Evolutionary conservation across 2,329 filamentous ascomycete genomes (phyloP).

Genomic region (Hymenoscyphus repandus): DNA sequence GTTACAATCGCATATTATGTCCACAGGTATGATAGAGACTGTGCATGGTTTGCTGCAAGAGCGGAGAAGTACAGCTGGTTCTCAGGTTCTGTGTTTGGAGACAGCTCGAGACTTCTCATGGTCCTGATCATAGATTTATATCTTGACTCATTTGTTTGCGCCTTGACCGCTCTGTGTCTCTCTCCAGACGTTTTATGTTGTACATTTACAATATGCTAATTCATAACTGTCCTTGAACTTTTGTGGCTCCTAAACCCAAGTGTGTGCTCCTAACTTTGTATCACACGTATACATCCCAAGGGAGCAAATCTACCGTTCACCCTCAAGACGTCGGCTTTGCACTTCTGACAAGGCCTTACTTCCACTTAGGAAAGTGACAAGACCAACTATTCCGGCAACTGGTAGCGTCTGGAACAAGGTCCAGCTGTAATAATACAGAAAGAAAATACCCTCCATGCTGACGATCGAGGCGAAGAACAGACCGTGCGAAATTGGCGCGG

Average conservation of each 20-base stretch:
- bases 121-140: too few relatives aligned
- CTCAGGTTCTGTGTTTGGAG: background rate
- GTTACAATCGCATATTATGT: too few relatives aligned
- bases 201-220: constrained; percentile 12
- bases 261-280: background rate
- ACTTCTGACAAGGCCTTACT: constrained; percentile 90
- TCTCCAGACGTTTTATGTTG: constrained; percentile 10
- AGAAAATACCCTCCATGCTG: constrained; percentile 86
- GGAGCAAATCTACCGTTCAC: constrained; percentile 21
- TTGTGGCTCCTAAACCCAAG: constrained; percentile 10
- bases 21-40: too few relatives aligned
- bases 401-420: constrained; percentile 87
- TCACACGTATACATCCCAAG: background rate
- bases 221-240: constrained; percentile 12
- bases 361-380: constrained; percentile 77
- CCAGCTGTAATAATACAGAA: constrained; percentile 90
- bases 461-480: constrained; percentile 85
- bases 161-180: background rate
- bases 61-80: too few relatives aligned
- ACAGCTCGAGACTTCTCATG: background rate
- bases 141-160: background rate
- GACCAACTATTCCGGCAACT: constrained; percentile 60
- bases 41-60: too few relatives aligned
- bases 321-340: constrained; percentile 77
- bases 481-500: constrained; percentile 73